phyloP scores from a whole-genome alignment of 257 asterid species.

The Cynanchum wilfordii region DNA sequence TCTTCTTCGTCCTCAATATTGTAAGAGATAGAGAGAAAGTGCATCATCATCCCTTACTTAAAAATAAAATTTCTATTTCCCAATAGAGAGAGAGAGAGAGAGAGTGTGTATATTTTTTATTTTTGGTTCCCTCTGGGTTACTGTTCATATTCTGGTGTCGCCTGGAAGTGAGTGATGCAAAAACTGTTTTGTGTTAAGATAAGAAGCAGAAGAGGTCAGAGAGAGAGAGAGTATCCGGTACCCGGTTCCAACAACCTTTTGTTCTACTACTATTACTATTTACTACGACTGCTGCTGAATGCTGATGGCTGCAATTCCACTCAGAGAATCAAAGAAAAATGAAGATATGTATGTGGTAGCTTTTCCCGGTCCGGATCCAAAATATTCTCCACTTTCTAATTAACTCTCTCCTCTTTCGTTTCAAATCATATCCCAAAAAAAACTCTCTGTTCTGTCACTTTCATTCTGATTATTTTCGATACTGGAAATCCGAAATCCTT shows the following conservation, averaged over 20 bases:
- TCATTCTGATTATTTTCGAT: constrained; percentile 21
- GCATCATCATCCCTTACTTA: constrained; percentile 32
- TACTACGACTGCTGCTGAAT: no score
- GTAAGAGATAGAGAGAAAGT: constrained; percentile 24
- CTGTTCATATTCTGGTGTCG: constrained; percentile 25
- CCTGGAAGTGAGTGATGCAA: constrained; percentile 69
- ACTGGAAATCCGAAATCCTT: background rate
- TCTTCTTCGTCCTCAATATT: no score
- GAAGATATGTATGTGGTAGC: background rate
- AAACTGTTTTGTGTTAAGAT: constrained; percentile 17
- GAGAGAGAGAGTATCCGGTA: background rate
- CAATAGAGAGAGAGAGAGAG: constrained; percentile 21
- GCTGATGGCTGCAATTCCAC: background rate
- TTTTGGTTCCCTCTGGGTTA: constrained; percentile 19
- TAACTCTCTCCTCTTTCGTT: constrained; percentile 1
- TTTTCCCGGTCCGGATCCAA: constrained; percentile 20
- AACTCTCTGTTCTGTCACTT: constrained; percentile 30
- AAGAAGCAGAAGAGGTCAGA: constrained; percentile 10
- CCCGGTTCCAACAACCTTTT: no score
- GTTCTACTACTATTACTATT: background rate
- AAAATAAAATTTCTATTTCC: constrained; percentile 36
- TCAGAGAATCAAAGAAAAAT: background rate
- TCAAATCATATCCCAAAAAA: background rate
- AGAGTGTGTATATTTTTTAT: background rate
- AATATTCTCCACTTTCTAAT: constrained; percentile 20